Evolutionary conservation across 2,329 filamentous ascomycete genomes (phyloP).

Genomic region (Pestalotiopsis sp.): DNA sequence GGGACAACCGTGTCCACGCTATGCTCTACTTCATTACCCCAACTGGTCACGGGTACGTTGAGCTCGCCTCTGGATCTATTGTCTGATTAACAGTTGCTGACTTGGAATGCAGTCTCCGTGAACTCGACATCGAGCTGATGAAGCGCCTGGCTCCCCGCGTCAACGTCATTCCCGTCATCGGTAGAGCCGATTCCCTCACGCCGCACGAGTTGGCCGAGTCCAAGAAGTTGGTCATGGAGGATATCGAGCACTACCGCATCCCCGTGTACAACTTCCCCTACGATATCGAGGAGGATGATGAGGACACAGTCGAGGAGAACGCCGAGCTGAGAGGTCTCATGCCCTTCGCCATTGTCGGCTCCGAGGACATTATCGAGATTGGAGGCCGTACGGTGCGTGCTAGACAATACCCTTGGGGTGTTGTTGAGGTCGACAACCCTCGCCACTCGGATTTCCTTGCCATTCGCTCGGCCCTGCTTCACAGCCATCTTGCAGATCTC

Average conservation of each 20-base stretch:
- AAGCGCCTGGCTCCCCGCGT: slow-evolving; percentile 97
- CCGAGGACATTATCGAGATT: slow-evolving; percentile 93
- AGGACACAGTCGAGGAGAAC: slow-evolving; percentile 99
- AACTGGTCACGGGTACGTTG: slow-evolving; percentile 83
- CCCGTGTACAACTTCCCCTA: slow-evolving; percentile 99
- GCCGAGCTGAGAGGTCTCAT: slow-evolving; percentile 95
- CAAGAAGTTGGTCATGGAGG: slow-evolving; percentile 99
- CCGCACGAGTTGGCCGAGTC: slow-evolving; percentile 96
- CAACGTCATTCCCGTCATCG: slow-evolving; percentile 98
- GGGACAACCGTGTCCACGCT: slow-evolving; percentile 97
- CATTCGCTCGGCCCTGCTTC: slow-evolving; percentile 92
- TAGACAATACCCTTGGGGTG: slow-evolving; percentile 97
- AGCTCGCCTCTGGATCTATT: not conserved
- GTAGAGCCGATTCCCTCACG: slow-evolving; percentile 96
- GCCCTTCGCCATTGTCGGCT: slow-evolving; percentile 98
- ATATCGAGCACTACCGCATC: slow-evolving; percentile 99
- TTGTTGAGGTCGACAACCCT: slow-evolving; percentile 98
- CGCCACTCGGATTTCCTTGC: slow-evolving; percentile 98
- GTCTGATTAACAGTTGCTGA: slow-evolving; percentile 19
- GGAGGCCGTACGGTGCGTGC: slow-evolving; percentile 90
- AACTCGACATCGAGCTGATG: slow-evolving; percentile 99
- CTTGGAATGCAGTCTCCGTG: slow-evolving; percentile 71
- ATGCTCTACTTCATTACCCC: slow-evolving; percentile 99
- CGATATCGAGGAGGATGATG: slow-evolving; percentile 98
- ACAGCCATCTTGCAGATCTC: slow-evolving; percentile 96